A percentile compares a stretch with the other conserved stretches of the same genome.
These are phyloP conservation scores for Lactarius deliciosus DNA, from an alignment of 768 basidiomycete genomes.

Conservation along the genomic window DNA sequence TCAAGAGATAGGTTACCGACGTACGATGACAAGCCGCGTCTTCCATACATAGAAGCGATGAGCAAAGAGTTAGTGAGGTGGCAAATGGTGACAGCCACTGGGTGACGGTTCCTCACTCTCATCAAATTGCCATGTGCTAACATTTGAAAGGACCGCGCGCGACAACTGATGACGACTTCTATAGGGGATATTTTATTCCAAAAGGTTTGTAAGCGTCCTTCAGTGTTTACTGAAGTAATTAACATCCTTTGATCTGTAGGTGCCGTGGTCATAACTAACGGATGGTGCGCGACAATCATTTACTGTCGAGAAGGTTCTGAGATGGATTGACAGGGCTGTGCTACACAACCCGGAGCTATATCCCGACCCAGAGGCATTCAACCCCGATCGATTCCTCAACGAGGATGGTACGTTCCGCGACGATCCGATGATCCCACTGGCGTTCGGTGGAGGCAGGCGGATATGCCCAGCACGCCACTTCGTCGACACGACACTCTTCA, in stretches of 20 bases:
- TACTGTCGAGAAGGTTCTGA: not conserved
- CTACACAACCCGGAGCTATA: slow-evolving; percentile 32
- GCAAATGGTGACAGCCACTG: slow-evolving; percentile 28
- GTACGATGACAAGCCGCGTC: not conserved
- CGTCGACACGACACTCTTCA: not conserved
- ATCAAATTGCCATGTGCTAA: not conserved
- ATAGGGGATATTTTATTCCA: not conserved
- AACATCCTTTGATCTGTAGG: not conserved
- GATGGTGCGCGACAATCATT: slow-evolving; percentile 25
- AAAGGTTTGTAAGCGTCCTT: slow-evolving; percentile 24
- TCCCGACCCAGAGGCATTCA: slow-evolving; percentile 34
- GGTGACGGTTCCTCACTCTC: slow-evolving; percentile 4
- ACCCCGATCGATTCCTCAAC: slow-evolving; percentile 32
- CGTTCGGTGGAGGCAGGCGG: not conserved
- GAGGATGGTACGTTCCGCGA: slow-evolving; percentile 11
- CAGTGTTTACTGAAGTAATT: slow-evolving; percentile 13
- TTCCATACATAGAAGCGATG: slow-evolving; percentile 28
- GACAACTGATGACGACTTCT: slow-evolving; percentile 7
- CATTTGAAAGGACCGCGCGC: slow-evolving; percentile 19
- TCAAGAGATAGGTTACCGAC: not conserved
- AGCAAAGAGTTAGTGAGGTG: slow-evolving; percentile 32
- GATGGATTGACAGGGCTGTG: not conserved
- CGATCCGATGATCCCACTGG: not conserved
- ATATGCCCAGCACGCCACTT: not conserved
- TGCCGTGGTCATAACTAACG: slow-evolving; percentile 29